phyloP scores from a whole-genome alignment of 2,329 filamentous ascomycete genomes.

The Diaporthe sp. region DNA sequence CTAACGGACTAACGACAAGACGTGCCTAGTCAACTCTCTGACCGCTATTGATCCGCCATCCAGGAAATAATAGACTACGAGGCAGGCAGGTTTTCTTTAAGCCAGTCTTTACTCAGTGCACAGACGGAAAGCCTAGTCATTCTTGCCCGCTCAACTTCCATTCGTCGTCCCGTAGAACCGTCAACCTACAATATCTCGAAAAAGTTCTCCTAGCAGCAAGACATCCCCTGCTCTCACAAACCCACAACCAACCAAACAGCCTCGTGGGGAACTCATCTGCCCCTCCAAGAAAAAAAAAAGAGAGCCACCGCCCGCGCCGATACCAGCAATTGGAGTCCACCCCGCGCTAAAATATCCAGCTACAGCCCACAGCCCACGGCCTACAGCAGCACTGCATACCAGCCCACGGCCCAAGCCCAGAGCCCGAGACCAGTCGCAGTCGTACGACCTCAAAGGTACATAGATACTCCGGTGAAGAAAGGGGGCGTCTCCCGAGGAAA shows the following conservation, averaged over 20 bases:
- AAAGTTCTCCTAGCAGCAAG: background rate
- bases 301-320: background rate
- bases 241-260: conserved; percentile 27
- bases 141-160: background rate
- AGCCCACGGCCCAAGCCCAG: conserved; percentile 21
- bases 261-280: conserved; percentile 27
- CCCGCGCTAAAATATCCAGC: conserved; percentile 38
- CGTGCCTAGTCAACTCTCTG: conserved; percentile 7
- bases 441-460: conserved; percentile 32
- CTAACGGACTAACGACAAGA: conserved; percentile 6
- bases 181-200: background rate
- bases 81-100: conserved; percentile 5
- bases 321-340: conserved; percentile 26
- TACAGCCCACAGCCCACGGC: background rate
- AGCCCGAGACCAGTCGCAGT: conserved; percentile 26
- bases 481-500: conserved; percentile 27
- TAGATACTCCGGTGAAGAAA: conserved; percentile 32
- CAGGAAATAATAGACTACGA: background rate
- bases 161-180: no score
- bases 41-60: conserved; percentile 5
- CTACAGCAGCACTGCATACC: conserved; percentile 19
- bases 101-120: background rate
- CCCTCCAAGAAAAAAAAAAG: conserved; percentile 18
- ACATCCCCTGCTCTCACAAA: background rate
- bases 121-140: background rate